A percentile compares a stretch with the other conserved stretches of the same genome.
Evolutionary conservation across 2,329 filamentous ascomycete genomes (phyloP).

Genomic region (Ceratocystis albifundus): DNA sequence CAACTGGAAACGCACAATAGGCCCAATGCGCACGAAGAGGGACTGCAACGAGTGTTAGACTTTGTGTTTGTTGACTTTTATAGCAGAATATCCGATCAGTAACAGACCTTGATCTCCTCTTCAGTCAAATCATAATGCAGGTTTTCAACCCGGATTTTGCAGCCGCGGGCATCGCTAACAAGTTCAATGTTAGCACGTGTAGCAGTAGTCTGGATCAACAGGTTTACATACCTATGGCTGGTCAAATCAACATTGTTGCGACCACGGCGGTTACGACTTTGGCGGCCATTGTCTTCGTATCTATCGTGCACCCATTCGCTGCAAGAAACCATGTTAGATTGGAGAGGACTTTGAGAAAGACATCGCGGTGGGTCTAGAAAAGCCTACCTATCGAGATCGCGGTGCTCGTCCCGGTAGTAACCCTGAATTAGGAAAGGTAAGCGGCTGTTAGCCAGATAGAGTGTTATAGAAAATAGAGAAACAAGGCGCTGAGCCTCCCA

Average conservation of each 20-base stretch:
- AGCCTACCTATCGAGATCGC: constrained; percentile 59
- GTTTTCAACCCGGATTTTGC: constrained; percentile 75
- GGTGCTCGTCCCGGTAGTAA: constrained; percentile 46
- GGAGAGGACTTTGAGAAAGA: not conserved
- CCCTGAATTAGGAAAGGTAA: constrained; percentile 40
- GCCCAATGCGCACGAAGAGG: constrained; percentile 68
- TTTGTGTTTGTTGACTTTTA: not conserved
- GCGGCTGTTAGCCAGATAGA: constrained; percentile 21
- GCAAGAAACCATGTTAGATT: not conserved
- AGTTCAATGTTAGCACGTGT: not conserved
- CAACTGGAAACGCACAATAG: constrained; percentile 55
- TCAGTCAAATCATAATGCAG: constrained; percentile 85
- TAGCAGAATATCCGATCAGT: not conserved
- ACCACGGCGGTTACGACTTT: constrained; percentile 34
- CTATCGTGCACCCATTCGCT: constrained; percentile 94
- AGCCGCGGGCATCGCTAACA: constrained; percentile 42
- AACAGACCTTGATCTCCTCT: constrained; percentile 62
- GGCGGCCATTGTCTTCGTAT: constrained; percentile 60
- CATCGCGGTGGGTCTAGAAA: not conserved
- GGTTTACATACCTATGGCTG: constrained; percentile 17
- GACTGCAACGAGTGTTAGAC: constrained; percentile 2
- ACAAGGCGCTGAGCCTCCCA: constrained; percentile 12
- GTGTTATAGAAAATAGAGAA: constrained; percentile 7
- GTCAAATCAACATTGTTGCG: constrained; percentile 29
- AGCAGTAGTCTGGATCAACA: not conserved